A percentile compares a stretch with the other conserved stretches of the same genome.
These are phyloP conservation scores for Byssoonygena ceratinophila DNA, from an alignment of 2,329 filamentous ascomycete genomes.

Conservation along the genomic window DNA sequence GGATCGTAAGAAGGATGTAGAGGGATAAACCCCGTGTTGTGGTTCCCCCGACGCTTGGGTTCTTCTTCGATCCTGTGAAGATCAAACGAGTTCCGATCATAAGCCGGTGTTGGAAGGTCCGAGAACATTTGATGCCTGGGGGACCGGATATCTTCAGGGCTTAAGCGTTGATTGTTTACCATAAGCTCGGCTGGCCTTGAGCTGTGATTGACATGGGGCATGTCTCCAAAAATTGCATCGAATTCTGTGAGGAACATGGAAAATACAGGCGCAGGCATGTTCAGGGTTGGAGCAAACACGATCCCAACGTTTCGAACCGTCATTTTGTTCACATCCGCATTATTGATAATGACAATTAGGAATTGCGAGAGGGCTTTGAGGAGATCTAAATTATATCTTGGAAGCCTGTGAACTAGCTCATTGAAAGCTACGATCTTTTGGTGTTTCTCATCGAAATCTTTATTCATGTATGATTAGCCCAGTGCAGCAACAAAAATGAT, in stretches of 20 bases:
- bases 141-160: constrained; percentile 51
- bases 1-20: constrained; percentile 42
- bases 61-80: constrained; percentile 17
- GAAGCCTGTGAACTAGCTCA: constrained; percentile 67
- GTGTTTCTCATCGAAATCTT: constrained; percentile 58
- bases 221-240: constrained; percentile 57
- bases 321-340: constrained; percentile 91
- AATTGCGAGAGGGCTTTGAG: constrained; percentile 79
- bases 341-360: constrained; percentile 83
- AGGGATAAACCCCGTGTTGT: constrained; percentile 43
- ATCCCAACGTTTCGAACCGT: constrained; percentile 95
- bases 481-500: background rate
- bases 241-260: constrained; percentile 89
- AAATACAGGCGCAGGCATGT: constrained; percentile 90
- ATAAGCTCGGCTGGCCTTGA: constrained; percentile 31
- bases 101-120: constrained; percentile 54
- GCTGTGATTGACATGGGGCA: background rate
- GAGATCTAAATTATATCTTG: constrained; percentile 67
- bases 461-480: background rate
- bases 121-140: constrained; percentile 57
- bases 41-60: constrained; percentile 23
- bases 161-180: constrained; percentile 29
- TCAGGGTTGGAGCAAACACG: constrained; percentile 92
- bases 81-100: constrained; percentile 47
- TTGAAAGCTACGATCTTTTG: constrained; percentile 71